Base-by-base conservation (phyloP, 225 moss, liverwort and hornwort genomes). In the Marchantia polymorpha region DNA sequence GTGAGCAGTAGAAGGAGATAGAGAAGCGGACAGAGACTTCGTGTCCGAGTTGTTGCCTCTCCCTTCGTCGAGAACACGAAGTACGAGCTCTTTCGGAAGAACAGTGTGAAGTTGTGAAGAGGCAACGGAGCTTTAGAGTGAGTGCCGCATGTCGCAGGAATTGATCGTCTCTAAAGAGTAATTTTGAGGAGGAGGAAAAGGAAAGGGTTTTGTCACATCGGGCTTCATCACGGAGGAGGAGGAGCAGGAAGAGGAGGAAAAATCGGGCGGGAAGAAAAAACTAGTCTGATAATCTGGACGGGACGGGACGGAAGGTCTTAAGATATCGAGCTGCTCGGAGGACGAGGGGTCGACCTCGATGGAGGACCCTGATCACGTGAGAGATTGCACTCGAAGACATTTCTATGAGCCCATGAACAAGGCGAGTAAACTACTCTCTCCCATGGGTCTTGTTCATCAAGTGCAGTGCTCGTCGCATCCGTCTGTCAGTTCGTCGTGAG, bases 291-390 rank as follows among this genome's bases (percentile, higher is more conserved):
- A 20, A 75, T 6, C 30, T 75, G 31, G 20, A 59, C 59, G 30
- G 46, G 58, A 15, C 39, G 31, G 20, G 10, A 59, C 17, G 58
- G 30, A 53, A 73, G n/a, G 5, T 11, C n/a, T 23, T 7, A 52
- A 26, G 26, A 73, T 29, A 73, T 15, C 73, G 11, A 73, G 49
- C n/a, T 53, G 52, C 15, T 30, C 31, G 31, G 75, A 39, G 75
- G n/a, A 59, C 31, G 58, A 64, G 76, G 47, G 22, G 9, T 0
- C 11, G 11, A 16, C 16, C n/a, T 22, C 49, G 19, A 79, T 79
- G 78, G 78, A 79, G 56, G 78, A 79, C 13, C 78, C 78, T 20
- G 78, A 79, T 66, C 60, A 25, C n/a, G 78, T 79, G 52, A 54
- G 68, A 53, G 78, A 79, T 46, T 79, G 78, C 60, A 55, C 68